Conservation (phyloP, 768 basidiomycete species). For the Rhizopogon vesiculosus region DNA sequence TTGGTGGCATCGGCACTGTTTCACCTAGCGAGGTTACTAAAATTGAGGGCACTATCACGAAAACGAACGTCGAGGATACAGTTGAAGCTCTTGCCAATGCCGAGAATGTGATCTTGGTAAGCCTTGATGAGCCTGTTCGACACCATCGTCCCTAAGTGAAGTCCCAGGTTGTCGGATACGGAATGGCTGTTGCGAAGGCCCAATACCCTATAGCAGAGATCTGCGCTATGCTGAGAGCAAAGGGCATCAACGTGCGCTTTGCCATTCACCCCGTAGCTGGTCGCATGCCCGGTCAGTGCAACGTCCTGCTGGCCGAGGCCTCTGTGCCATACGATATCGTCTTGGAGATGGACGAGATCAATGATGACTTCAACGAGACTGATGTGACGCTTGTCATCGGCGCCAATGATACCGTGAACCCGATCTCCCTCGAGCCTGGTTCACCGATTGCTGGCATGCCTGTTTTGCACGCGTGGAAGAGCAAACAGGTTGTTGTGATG, state of each 20-base stretch:
- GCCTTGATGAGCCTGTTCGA: conserved; percentile 1
- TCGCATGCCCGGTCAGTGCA: conserved; percentile 91
- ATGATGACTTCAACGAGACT: conserved; percentile 85
- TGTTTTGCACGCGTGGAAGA: conserved; percentile 90
- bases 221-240: conserved; percentile 62
- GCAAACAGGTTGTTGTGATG: conserved; percentile 90
- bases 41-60: conserved; percentile 80
- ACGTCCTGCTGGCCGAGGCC: conserved; percentile 87
- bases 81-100: conserved; percentile 75
- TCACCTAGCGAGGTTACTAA: conserved; percentile 55
- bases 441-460: conserved; percentile 92
- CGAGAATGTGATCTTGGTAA: conserved; percentile 77
- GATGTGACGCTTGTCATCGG: conserved; percentile 91
- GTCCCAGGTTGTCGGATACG: conserved; percentile 73
- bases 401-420: conserved; percentile 91
- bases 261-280: conserved; percentile 90
- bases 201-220: conserved; percentile 80
- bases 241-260: conserved; percentile 77
- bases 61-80: conserved; percentile 76
- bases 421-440: conserved; percentile 82
- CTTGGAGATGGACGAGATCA: conserved; percentile 92
- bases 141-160: conserved; percentile 4
- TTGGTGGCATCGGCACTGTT: conserved; percentile 73
- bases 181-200: conserved; percentile 91
- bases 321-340: conserved; percentile 91